These are phyloP conservation scores for Hymenoscyphus repandus DNA, from an alignment of 2,329 filamentous ascomycete species.

Conservation along the genomic window DNA sequence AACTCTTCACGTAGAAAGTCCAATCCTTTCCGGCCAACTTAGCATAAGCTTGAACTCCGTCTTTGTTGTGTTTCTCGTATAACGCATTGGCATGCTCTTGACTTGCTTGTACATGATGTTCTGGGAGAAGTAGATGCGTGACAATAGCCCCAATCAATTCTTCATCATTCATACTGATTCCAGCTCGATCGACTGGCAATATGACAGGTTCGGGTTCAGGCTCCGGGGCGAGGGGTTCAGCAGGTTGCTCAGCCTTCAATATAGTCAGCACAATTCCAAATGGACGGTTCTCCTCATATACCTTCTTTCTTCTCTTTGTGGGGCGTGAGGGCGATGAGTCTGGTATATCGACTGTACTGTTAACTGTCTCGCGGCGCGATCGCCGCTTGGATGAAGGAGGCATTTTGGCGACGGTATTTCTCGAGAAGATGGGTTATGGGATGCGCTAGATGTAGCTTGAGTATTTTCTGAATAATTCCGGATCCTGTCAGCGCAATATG, in stretches of 20 bases:
- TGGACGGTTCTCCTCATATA: conserved; percentile 21
- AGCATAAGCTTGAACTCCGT: conserved; percentile 68
- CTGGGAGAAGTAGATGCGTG: conserved; percentile 21
- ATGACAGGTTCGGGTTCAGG: conserved; percentile 19
- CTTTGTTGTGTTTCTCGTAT: conserved; percentile 52
- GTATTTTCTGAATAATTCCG: not conserved
- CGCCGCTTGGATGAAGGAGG: conserved; percentile 33
- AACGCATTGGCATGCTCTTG: conserved; percentile 59
- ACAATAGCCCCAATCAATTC: conserved; percentile 35
- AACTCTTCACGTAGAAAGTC: conserved; percentile 76
- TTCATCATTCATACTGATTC: conserved; percentile 41
- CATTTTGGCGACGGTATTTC: conserved; percentile 36
- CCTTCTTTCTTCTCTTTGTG: conserved; percentile 61
- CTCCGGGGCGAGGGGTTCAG: conserved; percentile 28
- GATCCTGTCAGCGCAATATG: conserved; percentile 1
- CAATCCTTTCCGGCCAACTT: conserved; percentile 78
- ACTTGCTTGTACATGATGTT: conserved; percentile 50
- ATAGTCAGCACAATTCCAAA: conserved; percentile 8
- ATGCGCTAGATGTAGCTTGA: not conserved
- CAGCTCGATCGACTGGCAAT: conserved; percentile 38
- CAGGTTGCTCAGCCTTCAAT: conserved; percentile 17
- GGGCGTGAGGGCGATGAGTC: conserved; percentile 55
- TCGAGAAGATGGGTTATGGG: conserved; percentile 3
- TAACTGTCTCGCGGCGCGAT: conserved; percentile 25
- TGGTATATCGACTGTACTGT: conserved; percentile 24